phyloP scores from a whole-genome alignment of 352 stramenopile genomes.

The Elongisporangium anandrum region DNA sequence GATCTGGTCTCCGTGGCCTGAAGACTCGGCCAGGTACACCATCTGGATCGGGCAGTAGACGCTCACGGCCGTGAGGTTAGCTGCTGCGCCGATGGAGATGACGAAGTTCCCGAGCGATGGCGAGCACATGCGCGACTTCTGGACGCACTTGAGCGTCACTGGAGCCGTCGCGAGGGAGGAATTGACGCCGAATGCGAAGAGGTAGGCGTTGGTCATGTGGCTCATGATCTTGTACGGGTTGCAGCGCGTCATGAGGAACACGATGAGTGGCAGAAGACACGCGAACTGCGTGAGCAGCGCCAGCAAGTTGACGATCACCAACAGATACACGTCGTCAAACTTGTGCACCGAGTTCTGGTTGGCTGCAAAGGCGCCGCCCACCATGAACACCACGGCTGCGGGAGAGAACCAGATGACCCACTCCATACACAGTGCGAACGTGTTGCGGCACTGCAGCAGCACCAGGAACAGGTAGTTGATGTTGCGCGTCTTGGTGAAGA shows the following conservation, averaged over 20 bases:
- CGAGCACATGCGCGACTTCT: too few species aligned
- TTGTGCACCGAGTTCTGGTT: constrained; percentile 38
- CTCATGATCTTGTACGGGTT: too few species aligned
- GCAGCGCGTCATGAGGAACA: too few species aligned
- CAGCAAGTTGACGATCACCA: constrained; percentile 52
- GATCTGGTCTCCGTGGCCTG: constrained; percentile 46
- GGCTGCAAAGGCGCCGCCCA: constrained; percentile 47
- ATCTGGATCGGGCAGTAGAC: constrained; percentile 54
- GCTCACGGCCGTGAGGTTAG: too few species aligned
- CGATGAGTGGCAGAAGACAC: constrained; percentile 62
- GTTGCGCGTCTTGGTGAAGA: constrained; percentile 48
- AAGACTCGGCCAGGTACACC: constrained; percentile 57
- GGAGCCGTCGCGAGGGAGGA: constrained; percentile 66
- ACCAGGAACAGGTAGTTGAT: constrained; percentile 67
- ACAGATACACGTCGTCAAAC: constrained; percentile 41
- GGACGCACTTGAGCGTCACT: constrained; percentile 56
- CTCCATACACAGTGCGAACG: constrained; percentile 63
- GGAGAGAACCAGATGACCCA: constrained; percentile 65
- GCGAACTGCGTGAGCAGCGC: constrained; percentile 40
- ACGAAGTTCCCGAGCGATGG: too few species aligned
- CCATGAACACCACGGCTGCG: constrained; percentile 56
- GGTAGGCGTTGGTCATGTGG: constrained; percentile 55
- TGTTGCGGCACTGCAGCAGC: constrained; percentile 62
- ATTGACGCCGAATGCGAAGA: constrained; percentile 57
- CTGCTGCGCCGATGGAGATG: too few species aligned